Conservation (phyloP, 352 stramenopile species). For the Globisporangium paroecandrum region DNA sequence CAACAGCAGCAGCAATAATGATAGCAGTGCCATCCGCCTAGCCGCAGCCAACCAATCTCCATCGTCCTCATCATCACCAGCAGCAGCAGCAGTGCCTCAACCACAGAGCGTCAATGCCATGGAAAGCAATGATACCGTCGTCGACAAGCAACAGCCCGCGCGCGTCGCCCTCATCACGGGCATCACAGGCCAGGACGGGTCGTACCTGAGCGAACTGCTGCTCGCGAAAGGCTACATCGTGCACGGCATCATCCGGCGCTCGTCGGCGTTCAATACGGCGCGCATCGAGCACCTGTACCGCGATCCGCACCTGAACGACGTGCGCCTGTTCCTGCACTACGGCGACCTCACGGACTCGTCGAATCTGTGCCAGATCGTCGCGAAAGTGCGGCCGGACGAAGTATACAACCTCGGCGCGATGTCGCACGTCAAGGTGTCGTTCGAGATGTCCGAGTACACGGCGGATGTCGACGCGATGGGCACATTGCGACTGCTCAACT, state of each 20-base stretch:
- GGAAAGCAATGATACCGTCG: background rate
- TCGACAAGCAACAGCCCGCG: conserved; percentile 12
- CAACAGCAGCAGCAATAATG: background rate
- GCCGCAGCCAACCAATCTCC: conserved; percentile 1
- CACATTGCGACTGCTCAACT: conserved; percentile 96
- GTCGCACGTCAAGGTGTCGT: conserved; percentile 99
- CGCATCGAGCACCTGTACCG: conserved; percentile 98
- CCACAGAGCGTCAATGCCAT: background rate
- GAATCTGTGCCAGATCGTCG: conserved; percentile 96
- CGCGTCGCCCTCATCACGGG: conserved; percentile 94
- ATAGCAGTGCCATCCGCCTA: background rate
- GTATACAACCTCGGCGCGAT: conserved; percentile 99
- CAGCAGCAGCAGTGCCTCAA: background rate
- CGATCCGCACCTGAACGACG: conserved; percentile 91
- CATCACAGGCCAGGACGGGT: conserved; percentile 99
- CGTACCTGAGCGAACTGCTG: conserved; percentile 97
- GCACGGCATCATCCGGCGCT: conserved; percentile 95
- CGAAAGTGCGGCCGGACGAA: conserved; percentile 93
- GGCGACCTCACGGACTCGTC: conserved; percentile 97
- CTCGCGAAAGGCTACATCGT: conserved; percentile 96
- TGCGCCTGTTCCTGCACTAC: conserved; percentile 98
- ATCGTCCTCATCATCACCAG: background rate
- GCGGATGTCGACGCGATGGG: conserved; percentile 97
- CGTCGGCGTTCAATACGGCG: conserved; percentile 98
- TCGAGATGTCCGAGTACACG: conserved; percentile 99